phyloP scores from a whole-genome alignment of 2,329 filamentous ascomycete species.

The Verruconis gallopava region DNA sequence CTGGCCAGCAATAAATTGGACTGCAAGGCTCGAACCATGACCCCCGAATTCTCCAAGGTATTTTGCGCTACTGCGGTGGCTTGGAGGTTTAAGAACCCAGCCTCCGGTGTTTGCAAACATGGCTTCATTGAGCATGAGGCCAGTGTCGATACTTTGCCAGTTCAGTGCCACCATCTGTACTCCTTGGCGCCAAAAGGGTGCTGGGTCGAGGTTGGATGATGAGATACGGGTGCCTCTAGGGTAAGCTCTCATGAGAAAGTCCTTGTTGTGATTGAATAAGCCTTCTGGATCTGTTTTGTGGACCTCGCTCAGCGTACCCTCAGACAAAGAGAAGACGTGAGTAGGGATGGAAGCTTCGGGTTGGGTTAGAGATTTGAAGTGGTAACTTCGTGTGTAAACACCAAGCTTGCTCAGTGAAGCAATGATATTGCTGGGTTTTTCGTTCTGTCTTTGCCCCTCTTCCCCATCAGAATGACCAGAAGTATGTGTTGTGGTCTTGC shows the following conservation, averaged over 20 bases:
- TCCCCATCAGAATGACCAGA: conserved; percentile 29
- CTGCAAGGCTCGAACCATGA: conserved; percentile 33
- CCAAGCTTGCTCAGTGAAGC: conserved; percentile 60
- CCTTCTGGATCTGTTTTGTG: conserved; percentile 40
- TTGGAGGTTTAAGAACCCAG: conserved; percentile 73
- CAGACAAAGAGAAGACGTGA: conserved; percentile 52
- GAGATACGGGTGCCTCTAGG: conserved; percentile 69
- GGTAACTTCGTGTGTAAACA: conserved; percentile 76
- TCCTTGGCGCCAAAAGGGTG: conserved; percentile 74
- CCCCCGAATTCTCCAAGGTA: conserved; percentile 31
- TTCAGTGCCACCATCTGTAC: conserved; percentile 87
- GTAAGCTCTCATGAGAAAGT: conserved; percentile 77
- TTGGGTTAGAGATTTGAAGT: conserved; percentile 60
- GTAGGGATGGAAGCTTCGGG: conserved; percentile 44
- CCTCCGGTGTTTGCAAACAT: conserved; percentile 76
- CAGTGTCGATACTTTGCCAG: conserved; percentile 83
- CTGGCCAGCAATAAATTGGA: conserved; percentile 67
- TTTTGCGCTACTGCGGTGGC: conserved; percentile 41
- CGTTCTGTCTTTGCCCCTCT: conserved; percentile 20
- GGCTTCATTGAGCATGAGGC: conserved; percentile 90
- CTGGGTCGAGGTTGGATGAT: conserved; percentile 78
- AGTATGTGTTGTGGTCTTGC: conserved; percentile 17
- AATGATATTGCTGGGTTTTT: conserved; percentile 48
- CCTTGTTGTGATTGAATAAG: conserved; percentile 70
- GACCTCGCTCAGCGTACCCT: conserved; percentile 53